These are phyloP conservation scores for Nitzschia putrida DNA, from an alignment of 108 stramenopile species.

Conservation along the genomic window DNA sequence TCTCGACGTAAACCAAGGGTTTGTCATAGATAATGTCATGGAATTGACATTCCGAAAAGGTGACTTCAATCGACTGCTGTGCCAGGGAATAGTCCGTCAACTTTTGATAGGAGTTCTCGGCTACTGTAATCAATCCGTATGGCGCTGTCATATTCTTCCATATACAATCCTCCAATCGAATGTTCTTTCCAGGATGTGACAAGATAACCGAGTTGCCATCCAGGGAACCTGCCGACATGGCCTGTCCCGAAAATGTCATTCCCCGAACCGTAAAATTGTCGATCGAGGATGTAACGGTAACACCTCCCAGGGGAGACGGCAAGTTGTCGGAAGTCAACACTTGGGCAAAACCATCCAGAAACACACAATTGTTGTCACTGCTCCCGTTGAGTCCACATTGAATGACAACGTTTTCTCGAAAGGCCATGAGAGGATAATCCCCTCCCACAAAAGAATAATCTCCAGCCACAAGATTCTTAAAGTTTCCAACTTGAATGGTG, in stretches of 20 bases:
- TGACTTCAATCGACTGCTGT: constrained; percentile 5
- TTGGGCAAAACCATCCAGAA: constrained; percentile 14
- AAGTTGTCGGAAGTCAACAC: background rate
- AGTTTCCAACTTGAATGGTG: constrained; percentile 8
- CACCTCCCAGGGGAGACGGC: background rate
- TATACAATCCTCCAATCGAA: constrained; percentile 18
- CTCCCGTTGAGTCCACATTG: constrained; percentile 23
- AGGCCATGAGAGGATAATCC: constrained; percentile 16
- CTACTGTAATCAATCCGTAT: constrained; percentile 1
- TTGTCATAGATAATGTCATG: constrained; percentile 5
- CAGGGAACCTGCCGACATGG: background rate
- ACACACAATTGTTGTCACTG: constrained; percentile 16
- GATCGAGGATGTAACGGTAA: background rate
- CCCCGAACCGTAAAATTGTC: constrained; percentile 8
- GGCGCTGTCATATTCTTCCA: constrained; percentile 5
- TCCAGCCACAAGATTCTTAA: background rate
- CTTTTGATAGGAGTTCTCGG: background rate
- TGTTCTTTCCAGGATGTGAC: constrained; percentile 9
- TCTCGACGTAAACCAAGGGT: background rate
- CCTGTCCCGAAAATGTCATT: constrained; percentile 11
- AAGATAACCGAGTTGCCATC: background rate
- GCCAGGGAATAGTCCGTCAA: background rate
- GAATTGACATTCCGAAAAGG: constrained; percentile 10
- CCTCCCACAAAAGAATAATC: background rate
- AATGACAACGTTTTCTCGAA: constrained; percentile 12